Evolutionary conservation across 2,329 filamentous ascomycete genomes (phyloP), one percentile per base, ranked within the genome.

Genomic region (Sphaerulina vaccinii): DNA sequence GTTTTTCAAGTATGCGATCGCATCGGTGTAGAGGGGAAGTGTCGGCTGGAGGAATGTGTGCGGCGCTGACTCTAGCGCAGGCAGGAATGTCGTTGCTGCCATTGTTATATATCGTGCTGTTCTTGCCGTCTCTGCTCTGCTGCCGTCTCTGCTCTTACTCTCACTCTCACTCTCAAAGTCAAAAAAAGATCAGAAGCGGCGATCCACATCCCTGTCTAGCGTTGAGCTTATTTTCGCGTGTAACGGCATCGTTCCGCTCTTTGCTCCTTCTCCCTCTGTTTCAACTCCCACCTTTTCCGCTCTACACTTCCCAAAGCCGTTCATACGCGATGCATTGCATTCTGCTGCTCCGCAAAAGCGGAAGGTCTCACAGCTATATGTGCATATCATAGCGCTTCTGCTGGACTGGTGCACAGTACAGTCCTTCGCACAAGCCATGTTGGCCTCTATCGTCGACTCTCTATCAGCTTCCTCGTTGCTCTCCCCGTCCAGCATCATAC

Each of bases 41-140:
- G 82, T 76, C 3, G 92, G 90, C 58, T 86, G 84, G n/a, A 96
- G 76, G 66, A 96, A 95, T 21, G 73, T 70, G 66, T 91, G 85
- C 10, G 88, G 86, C 15, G 60, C 50, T 2, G 51, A 50, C 13
- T 52, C 51, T 13, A 69, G 56, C 16, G 53, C 52, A 13, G 49
- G 33, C 15, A 61, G 38, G 29, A 67, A 56, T 9, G 58, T 48
- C 16, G 51, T 51, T n/a, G 48, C 48, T 1, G 60, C 58, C 61
- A 64, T 64, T n/a, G 11, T 45, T 41, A 21, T 9, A 39, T 13
- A 19, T 13, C 22, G n/a, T 38, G 16, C 24, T 9, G 39, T 37
- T 22, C 19, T 38, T 38, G 15, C n/a, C 19, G 10, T n/a, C 15
- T 37, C 15, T 39, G 39, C 23, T 27, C 33, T 39, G 22, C 35